These are phyloP conservation scores for Zymoseptoria ardabiliae DNA, from an alignment of 2,329 filamentous ascomycete genomes.

Conservation along the genomic window DNA sequence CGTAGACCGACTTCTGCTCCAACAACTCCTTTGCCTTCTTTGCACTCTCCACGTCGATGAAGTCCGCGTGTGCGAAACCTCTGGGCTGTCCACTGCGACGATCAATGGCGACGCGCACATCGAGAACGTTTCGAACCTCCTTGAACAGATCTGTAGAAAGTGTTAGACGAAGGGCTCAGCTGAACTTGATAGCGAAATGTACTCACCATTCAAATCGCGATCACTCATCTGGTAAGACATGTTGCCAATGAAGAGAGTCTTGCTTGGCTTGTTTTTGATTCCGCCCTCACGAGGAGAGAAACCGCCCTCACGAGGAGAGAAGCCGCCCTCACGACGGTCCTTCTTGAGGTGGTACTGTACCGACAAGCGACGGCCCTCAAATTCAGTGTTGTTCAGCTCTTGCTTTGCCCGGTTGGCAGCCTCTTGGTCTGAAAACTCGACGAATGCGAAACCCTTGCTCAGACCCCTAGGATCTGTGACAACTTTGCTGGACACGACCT, in stretches of 20 bases:
- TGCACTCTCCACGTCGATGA: constrained; percentile 61
- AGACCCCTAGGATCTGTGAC: constrained; percentile 55
- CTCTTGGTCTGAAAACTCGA: constrained; percentile 50
- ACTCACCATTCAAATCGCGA: constrained; percentile 59
- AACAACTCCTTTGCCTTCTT: constrained; percentile 52
- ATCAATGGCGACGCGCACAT: constrained; percentile 78
- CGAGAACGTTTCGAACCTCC: constrained; percentile 59
- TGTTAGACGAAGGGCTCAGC: not conserved
- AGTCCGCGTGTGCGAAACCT: constrained; percentile 81
- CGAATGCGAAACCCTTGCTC: constrained; percentile 65
- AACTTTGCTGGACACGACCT: constrained; percentile 47
- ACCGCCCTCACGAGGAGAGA: not conserved
- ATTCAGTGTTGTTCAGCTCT: constrained; percentile 51
- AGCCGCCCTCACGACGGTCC: not conserved
- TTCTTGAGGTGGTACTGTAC: constrained; percentile 49
- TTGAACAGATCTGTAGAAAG: constrained; percentile 54
- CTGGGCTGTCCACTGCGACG: constrained; percentile 70
- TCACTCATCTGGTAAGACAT: constrained; percentile 82
- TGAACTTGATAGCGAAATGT: not conserved
- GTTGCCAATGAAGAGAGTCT: constrained; percentile 75
- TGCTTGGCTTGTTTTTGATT: constrained; percentile 43
- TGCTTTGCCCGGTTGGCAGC: constrained; percentile 51
- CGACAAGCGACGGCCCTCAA: constrained; percentile 57
- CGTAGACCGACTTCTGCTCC: constrained; percentile 52
- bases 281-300: constrained; percentile 4